A percentile compares a stretch with the other conserved stretches of the same genome.
phyloP scores from a whole-genome alignment of 1,139 yeast genomes.

The Yamadazyma spencermartinsiae region DNA sequence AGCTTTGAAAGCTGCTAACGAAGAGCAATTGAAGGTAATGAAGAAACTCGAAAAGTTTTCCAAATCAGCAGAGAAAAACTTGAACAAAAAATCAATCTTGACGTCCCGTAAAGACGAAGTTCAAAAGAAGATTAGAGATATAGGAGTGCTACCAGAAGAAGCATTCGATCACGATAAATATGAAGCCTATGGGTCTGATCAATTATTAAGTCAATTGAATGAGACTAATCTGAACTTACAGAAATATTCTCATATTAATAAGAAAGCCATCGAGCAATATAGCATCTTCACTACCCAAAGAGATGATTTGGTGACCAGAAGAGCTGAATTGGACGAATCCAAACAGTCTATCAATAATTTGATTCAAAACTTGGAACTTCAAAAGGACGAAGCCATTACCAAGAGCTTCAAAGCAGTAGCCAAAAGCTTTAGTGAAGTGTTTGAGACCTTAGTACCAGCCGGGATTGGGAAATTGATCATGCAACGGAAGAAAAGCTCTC shows the following conservation, averaged over 20 bases:
- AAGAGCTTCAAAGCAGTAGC: conserved; percentile 80
- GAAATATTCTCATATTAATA: conserved; percentile 77
- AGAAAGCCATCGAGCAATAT: conserved; percentile 87
- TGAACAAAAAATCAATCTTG: conserved; percentile 65
- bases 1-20: conserved; percentile 50
- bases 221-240: conserved; percentile 58
- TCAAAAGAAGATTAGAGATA: conserved; percentile 71
- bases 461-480: conserved; percentile 78
- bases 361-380: conserved; percentile 68
- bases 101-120: conserved; percentile 68
- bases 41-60: conserved; percentile 62
- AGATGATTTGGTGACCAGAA: conserved; percentile 62
- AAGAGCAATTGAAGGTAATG: conserved; percentile 55
- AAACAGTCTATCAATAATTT: conserved; percentile 71
- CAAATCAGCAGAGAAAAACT: conserved; percentile 63
- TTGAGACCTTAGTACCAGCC: conserved; percentile 78
- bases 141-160: conserved; percentile 88
- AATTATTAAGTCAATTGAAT: conserved; percentile 56
- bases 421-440: conserved; percentile 68
- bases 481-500: conserved; percentile 40
- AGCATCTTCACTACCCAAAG: conserved; percentile 72
- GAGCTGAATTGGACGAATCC: conserved; percentile 69
- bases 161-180: conserved; percentile 53
- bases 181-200: conserved; percentile 51
- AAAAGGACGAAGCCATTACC: conserved; percentile 82